Conservation (phyloP, 345 rosid genomes). For the Salix koriyanagi region DNA sequence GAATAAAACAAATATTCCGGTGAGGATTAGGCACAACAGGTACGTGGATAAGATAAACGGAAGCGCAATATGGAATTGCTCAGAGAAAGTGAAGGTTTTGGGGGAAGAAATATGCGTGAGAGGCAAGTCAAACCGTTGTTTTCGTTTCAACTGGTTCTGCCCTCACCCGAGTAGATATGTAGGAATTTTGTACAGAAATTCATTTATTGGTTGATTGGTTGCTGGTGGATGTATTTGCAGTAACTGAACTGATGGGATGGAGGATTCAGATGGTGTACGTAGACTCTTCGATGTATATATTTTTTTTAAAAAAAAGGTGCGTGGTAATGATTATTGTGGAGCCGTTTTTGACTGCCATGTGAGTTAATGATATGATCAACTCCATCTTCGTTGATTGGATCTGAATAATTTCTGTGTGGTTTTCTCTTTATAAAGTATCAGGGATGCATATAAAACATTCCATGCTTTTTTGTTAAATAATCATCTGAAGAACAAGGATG, state of each 20-base stretch:
- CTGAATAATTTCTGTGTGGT: neutral
- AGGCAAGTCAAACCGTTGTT: neutral
- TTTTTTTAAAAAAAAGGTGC: neutral
- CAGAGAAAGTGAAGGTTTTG: conserved; percentile 3
- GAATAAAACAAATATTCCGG: neutral
- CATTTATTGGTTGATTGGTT: conserved; percentile 48
- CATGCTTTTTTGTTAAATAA: neutral
- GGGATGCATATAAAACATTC: neutral
- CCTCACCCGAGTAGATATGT: conserved; percentile 17
- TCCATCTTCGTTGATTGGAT: neutral
- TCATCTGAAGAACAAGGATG: neutral
- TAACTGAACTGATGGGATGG: conserved; percentile 14
- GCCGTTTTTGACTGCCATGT: neutral
- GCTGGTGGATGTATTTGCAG: conserved; percentile 13
- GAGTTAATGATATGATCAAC: too few relatives aligned
- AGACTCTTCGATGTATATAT: neutral
- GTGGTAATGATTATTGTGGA: neutral
- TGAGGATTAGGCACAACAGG: neutral
- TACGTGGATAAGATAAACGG: neutral
- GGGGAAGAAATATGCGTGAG: neutral
- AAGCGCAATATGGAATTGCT: conserved; percentile 4
- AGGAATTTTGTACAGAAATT: conserved; percentile 43
- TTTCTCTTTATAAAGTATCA: too few relatives aligned
- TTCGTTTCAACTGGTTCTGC: neutral
- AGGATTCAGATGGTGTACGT: conserved; percentile 5